Percentiles rank a stretch among this genome's conserved stretches.
phyloP scores from a whole-genome alignment of 495 filamentous ascomycete genomes.

The Clavariopsis aquatica region DNA sequence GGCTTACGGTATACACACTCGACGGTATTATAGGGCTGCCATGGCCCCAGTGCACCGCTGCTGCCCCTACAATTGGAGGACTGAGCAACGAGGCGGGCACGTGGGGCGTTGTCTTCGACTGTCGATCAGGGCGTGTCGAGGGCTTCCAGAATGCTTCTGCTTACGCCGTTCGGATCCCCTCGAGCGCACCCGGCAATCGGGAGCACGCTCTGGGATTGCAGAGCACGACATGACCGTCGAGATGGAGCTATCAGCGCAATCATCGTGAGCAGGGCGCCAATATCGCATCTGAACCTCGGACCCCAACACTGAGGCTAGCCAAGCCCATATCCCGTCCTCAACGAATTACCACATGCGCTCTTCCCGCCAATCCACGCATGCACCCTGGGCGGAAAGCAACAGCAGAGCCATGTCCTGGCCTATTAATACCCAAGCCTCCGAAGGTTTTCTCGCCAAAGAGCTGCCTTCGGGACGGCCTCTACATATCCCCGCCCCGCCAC shows the following conservation, averaged over 20 bases:
- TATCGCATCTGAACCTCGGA: neutral
- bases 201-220: no score
- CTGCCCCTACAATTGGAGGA: neutral
- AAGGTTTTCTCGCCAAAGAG: constrained; percentile 1
- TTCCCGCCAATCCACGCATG: neutral
- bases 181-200: no score
- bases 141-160: neutral
- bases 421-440: neutral
- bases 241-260: neutral
- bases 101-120: neutral
- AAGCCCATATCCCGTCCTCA: neutral
- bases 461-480: neutral
- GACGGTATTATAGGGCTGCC: neutral
- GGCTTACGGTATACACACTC: no score
- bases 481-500: neutral
- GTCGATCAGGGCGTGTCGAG: neutral
- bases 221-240: neutral
- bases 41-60: neutral
- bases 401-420: neutral
- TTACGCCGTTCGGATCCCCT: neutral
- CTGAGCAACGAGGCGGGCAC: neutral
- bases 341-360: neutral
- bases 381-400: neutral
- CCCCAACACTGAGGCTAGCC: neutral
- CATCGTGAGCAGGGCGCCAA: neutral